Percentiles rank a stretch among this genome's conserved stretches.
Conservation (phyloP, 73 alveolate genomes). For the Symbiodinium natans region DNA sequence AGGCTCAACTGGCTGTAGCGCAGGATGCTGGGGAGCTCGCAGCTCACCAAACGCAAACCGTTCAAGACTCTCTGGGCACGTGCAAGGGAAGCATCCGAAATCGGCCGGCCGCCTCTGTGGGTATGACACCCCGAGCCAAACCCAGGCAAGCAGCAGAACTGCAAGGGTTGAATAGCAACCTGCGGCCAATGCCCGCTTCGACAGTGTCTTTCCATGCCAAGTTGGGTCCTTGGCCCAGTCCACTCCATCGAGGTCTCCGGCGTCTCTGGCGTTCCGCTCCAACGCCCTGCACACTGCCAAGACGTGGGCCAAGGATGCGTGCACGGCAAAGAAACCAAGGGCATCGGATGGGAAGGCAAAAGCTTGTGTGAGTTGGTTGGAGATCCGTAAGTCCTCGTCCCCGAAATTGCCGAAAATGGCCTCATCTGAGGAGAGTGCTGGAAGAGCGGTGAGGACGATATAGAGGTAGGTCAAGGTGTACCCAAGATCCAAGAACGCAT, state of each 20-base stretch:
- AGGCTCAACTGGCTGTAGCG: background rate
- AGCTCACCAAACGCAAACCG: background rate
- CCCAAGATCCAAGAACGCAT: background rate
- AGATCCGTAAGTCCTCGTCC: background rate
- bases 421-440: background rate
- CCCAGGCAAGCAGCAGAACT: background rate
- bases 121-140: background rate
- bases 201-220: background rate
- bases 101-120: background rate
- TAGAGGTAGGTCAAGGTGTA: background rate
- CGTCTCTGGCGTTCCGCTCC: background rate
- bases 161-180: background rate
- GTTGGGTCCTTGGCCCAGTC: background rate
- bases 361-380: background rate
- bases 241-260: too few species aligned
- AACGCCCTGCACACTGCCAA: background rate
- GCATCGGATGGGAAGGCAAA: background rate
- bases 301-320: background rate
- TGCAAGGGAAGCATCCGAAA: constrained; percentile 2
- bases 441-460: background rate
- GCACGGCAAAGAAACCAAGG: background rate
- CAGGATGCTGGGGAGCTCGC: background rate
- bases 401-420: background rate
- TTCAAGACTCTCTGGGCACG: background rate
- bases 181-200: background rate